These are phyloP conservation scores for Russula lepida DNA, from an alignment of 768 basidiomycete genomes.

Conservation along the genomic window DNA sequence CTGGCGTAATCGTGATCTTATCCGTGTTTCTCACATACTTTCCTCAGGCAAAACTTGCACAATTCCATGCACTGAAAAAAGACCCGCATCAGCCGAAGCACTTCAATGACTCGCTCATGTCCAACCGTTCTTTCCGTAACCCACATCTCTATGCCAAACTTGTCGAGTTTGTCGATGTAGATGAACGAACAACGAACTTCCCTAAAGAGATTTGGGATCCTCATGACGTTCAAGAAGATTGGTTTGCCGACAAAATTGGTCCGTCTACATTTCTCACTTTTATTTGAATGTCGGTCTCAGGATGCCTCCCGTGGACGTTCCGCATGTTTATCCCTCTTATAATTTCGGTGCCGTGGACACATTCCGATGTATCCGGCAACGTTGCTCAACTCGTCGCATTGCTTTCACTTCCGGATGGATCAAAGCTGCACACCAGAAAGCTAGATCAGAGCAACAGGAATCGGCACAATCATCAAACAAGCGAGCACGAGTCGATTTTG, in stretches of 20 bases:
- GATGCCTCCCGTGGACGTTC: not conserved
- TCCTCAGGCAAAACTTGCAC: slow-evolving; percentile 64
- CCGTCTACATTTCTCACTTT: slow-evolving; percentile 27
- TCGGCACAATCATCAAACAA: slow-evolving; percentile 29
- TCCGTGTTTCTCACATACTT: not conserved
- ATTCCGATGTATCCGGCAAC: not conserved
- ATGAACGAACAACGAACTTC: slow-evolving; percentile 83
- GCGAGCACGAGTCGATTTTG: slow-evolving; percentile 38
- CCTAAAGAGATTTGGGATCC: slow-evolving; percentile 69
- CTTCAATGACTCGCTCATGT: slow-evolving; percentile 94
- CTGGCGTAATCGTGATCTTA: slow-evolving; percentile 11
- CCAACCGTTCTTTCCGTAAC: slow-evolving; percentile 88
- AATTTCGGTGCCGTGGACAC: not conserved
- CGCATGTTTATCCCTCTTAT: not conserved
- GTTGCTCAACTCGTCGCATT: not conserved
- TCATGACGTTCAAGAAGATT: slow-evolving; percentile 49
- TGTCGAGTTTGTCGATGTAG: slow-evolving; percentile 88
- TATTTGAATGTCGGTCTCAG: not conserved
- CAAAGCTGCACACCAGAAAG: slow-evolving; percentile 35
- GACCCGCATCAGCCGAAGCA: slow-evolving; percentile 61
- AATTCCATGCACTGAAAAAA: slow-evolving; percentile 68
- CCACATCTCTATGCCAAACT: slow-evolving; percentile 94
- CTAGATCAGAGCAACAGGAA: slow-evolving; percentile 34
- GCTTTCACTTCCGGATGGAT: not conserved
- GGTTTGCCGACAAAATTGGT: slow-evolving; percentile 78